Conservation (phyloP, 2,329 filamentous ascomycete species). For the Monosporascus sp. region DNA sequence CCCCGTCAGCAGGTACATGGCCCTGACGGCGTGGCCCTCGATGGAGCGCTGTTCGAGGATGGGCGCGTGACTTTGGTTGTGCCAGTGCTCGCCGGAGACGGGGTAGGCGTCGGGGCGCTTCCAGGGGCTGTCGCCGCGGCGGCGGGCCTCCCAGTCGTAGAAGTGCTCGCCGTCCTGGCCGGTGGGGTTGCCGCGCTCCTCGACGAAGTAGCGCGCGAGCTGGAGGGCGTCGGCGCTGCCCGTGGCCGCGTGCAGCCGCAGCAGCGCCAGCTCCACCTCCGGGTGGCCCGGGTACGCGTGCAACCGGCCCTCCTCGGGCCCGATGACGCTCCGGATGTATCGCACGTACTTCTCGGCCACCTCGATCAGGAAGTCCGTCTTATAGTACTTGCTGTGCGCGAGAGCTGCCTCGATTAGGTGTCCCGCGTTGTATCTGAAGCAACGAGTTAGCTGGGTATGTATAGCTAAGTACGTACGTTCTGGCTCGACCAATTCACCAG, state of each 20-base stretch:
- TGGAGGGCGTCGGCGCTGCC: conserved; percentile 32
- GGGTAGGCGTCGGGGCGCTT: conserved; percentile 44
- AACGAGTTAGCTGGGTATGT: no score
- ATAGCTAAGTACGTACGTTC: no score
- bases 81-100: conserved; percentile 36
- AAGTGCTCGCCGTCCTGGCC: conserved; percentile 46
- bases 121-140: conserved; percentile 44
- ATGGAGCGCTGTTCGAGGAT: conserved; percentile 49
- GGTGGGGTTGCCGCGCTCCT: conserved; percentile 49
- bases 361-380: conserved; percentile 45
- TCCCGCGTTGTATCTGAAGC: conserved; percentile 50
- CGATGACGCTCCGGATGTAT: conserved; percentile 47
- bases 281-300: conserved; percentile 59
- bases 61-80: conserved; percentile 52
- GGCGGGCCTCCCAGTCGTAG: conserved; percentile 48
- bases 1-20: conserved; percentile 55
- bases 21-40: conserved; percentile 55
- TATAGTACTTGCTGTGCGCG: conserved; percentile 48
- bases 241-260: conserved; percentile 32
- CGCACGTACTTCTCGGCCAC: conserved; percentile 51
- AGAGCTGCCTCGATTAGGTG: conserved; percentile 58
- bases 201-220: conserved; percentile 52
- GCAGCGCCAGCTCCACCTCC: conserved; percentile 43
- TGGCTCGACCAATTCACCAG: background rate
- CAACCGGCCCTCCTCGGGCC: conserved; percentile 40